Conservation (phyloP, 2,329 filamentous ascomycete genomes). For the Penicillium thymicola region DNA sequence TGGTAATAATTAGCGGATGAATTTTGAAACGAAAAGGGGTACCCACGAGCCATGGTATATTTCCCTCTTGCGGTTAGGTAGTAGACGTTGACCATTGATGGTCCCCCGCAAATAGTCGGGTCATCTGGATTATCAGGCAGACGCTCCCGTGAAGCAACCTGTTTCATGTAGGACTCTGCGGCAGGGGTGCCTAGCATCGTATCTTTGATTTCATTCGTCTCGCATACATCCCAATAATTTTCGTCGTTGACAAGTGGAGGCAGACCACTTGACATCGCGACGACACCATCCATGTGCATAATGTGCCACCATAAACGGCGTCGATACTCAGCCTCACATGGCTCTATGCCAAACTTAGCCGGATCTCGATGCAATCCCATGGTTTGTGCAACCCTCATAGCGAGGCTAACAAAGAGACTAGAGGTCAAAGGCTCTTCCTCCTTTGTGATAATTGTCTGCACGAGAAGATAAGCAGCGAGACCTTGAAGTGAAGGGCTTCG, state of each 20-base stretch:
- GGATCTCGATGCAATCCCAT: conserved; percentile 51
- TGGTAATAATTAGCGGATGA: conserved; percentile 15
- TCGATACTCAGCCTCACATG: conserved; percentile 45
- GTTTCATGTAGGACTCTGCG: conserved; percentile 37
- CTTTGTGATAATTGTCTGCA: conserved; percentile 47
- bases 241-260: conserved; percentile 48
- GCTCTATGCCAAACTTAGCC: conserved; percentile 45
- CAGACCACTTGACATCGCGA: conserved; percentile 50
- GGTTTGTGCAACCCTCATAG: conserved; percentile 47
- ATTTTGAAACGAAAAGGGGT: not conserved
- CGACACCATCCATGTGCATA: conserved; percentile 48
- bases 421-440: conserved; percentile 50
- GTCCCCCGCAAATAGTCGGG: conserved; percentile 39
- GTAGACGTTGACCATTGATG: conserved; percentile 43
- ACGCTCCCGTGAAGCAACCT: conserved; percentile 32
- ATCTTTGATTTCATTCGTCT: conserved; percentile 48
- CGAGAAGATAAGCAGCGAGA: conserved; percentile 46
- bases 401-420: conserved; percentile 48
- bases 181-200: conserved; percentile 39
- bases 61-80: conserved; percentile 45
- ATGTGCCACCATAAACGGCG: conserved; percentile 51
- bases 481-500: conserved; percentile 46
- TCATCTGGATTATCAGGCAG: conserved; percentile 43
- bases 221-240: conserved; percentile 48
- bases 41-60: conserved; percentile 46